A percentile compares a stretch with the other conserved stretches of the same genome.
Conservation (phyloP, 192 early-diverging fungal genomes). For the Coemansia sp. region DNA sequence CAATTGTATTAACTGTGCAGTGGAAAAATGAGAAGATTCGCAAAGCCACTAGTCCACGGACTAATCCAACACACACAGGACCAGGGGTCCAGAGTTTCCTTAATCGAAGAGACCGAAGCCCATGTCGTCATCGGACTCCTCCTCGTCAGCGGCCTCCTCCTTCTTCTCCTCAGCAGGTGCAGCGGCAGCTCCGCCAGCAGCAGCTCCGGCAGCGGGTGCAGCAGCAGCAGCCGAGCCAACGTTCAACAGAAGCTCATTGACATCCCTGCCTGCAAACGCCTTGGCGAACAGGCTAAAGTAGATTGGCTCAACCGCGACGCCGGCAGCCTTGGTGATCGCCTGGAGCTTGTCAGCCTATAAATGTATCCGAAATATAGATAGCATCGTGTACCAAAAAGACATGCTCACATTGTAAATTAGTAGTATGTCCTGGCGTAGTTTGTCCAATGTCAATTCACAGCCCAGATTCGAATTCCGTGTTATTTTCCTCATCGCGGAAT, state of each 20-base stretch:
- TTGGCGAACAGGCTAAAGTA: slow-evolving; percentile 97
- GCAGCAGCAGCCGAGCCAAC: slow-evolving; percentile 69
- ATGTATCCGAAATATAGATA: neutral
- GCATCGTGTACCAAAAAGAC: neutral
- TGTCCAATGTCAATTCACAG: neutral
- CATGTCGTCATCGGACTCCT: slow-evolving; percentile 84
- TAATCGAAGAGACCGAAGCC: slow-evolving; percentile 74
- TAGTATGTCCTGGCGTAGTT: neutral
- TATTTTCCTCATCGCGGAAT: neutral
- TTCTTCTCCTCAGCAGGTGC: slow-evolving; percentile 59
- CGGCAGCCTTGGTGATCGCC: slow-evolving; percentile 88
- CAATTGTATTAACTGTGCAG: slow-evolving; percentile 10
- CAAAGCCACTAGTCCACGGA: neutral
- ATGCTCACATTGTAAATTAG: neutral
- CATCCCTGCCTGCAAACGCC: slow-evolving; percentile 92
- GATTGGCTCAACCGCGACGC: slow-evolving; percentile 85
- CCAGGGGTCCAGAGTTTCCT: slow-evolving; percentile 1
- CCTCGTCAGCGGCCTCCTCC: slow-evolving; percentile 64
- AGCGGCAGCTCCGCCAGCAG: slow-evolving; percentile 50
- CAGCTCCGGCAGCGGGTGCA: slow-evolving; percentile 54
- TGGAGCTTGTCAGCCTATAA: slow-evolving; percentile 85
- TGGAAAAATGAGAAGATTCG: neutral
- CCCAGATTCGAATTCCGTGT: neutral
- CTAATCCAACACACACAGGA: neutral
- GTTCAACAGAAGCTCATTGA: slow-evolving; percentile 86